A percentile compares a stretch with the other conserved stretches of the same genome.
Evolutionary conservation across 2,329 filamentous ascomycete species (phyloP).

Genomic region (Leptographium lundbergii): DNA sequence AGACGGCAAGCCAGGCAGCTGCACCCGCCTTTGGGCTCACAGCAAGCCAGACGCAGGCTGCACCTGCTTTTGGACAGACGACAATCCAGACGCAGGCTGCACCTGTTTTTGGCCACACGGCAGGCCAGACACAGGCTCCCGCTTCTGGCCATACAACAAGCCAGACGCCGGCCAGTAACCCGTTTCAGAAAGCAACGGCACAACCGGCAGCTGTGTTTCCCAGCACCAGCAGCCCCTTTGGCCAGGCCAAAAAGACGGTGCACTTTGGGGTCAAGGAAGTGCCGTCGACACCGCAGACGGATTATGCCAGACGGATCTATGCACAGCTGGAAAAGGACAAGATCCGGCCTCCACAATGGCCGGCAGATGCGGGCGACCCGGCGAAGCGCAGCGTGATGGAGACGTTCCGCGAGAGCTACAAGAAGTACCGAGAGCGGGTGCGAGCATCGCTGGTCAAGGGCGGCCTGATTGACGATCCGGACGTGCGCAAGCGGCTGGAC

Average conservation of each 20-base stretch:
- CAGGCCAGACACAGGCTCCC: neutral
- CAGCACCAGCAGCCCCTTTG: neutral
- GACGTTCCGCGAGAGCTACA: slow-evolving; percentile 41
- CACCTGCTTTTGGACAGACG: neutral
- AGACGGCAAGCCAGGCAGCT: neutral
- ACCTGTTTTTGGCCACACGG: neutral
- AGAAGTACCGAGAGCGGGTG: slow-evolving; percentile 42
- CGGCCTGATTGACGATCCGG: slow-evolving; percentile 51
- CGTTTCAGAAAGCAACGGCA: neutral
- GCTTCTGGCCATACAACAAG: neutral
- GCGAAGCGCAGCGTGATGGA: slow-evolving; percentile 38
- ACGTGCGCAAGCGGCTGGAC: slow-evolving; percentile 46
- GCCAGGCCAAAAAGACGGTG: neutral
- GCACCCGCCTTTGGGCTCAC: neutral
- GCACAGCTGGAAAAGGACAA: slow-evolving; percentile 40
- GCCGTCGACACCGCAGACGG: slow-evolving; percentile 5
- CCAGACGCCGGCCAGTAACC: neutral
- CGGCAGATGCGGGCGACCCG: slow-evolving; percentile 39
- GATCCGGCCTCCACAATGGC: slow-evolving; percentile 42
- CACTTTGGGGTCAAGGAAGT: neutral
- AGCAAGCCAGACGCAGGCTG: neutral
- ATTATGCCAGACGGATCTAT: slow-evolving; percentile 37
- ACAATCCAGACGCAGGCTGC: neutral
- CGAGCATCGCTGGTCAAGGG: slow-evolving; percentile 45
- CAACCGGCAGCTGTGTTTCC: neutral